Percentiles rank a stretch among this genome's conserved stretches.
Conservation (phyloP, 331 rosid species). For the Malus hybrid region DNA sequence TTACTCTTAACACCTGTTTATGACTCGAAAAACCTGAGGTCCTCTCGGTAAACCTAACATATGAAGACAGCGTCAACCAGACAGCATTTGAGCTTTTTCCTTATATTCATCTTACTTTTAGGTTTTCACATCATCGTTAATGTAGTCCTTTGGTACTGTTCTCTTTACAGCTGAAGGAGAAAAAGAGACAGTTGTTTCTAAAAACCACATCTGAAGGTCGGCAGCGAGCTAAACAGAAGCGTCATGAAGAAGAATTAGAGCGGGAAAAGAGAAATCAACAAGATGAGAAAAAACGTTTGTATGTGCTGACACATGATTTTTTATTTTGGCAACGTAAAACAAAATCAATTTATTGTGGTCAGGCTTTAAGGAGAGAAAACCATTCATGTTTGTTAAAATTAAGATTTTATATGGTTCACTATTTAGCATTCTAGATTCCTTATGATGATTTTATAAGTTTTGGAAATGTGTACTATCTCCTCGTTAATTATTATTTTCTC, state of each 20-base stretch:
- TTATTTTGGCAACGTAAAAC: neutral
- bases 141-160: neutral
- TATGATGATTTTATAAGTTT: neutral
- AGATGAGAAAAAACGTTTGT: constrained; percentile 81
- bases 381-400: neutral
- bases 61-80: neutral
- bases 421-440: neutral
- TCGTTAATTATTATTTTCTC: neutral
- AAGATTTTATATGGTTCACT: constrained; percentile 3
- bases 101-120: neutral
- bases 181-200: constrained; percentile 77
- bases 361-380: neutral
- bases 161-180: constrained; percentile 56
- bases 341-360: neutral
- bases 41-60: neutral
- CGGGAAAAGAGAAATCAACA: constrained; percentile 68
- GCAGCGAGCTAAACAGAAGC: constrained; percentile 81
- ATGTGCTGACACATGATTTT: constrained; percentile 18
- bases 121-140: neutral
- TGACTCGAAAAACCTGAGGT: neutral
- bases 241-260: constrained; percentile 70
- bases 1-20: neutral
- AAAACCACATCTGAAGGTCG: constrained; percentile 94
- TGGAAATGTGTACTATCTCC: neutral
- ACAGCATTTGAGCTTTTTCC: neutral